Evolutionary conservation across 208 protist species (phyloP), one percentile per base, ranked within the genome.

Genomic region (Trypanosomatidae sp.): DNA sequence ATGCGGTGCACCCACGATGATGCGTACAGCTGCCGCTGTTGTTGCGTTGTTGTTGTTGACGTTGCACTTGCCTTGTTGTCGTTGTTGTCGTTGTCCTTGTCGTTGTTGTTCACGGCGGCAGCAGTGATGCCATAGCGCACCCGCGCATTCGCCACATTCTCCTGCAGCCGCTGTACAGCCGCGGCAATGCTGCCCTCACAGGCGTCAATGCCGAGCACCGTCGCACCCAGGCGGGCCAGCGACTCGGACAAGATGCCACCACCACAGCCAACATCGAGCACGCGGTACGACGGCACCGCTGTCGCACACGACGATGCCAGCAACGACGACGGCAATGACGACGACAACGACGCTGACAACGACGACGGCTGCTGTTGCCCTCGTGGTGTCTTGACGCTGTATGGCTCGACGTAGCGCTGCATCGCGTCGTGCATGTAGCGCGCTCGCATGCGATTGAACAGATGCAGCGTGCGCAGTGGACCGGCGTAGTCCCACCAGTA

Each of bases 321-420:
- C 80, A 75, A 98, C 97, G 96, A 99, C 99, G 75, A 99, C 99
- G 84, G 99, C 99, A 51, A 99, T 80, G 11, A 81, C 86, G 6
- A 99, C 89, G 15, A 98, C 70, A 15, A 98, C 72, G 18, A 76
- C 66, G n/a, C 91, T 85, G 10, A 99, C 95, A 8, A 99, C 92
- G 6, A 99, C 72, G 38, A 99, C 69, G 28, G 86, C 97, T 2
- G 98, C 87, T 63, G 99, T 97, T 0, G 97, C 97, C 61, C 98
- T 94, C 24, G 94, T 84, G 0, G 96, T 94, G n/a, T n/a, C n/a
- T n/a, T n/a, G n/a, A n/a, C n/a, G n/a, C n/a, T n/a, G n/a, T n/a
- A n/a, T n/a, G n/a, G n/a, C 18, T 60, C 69, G 35, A 53, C 62
- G 44, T 66, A 80, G 26, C 62, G 33, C 8, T 49, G 50, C 55